Evolutionary conservation across 202 grass and related monocot genomes (phyloP), one percentile per base, ranked within the genome.

Genomic region (Setaria italica): DNA sequence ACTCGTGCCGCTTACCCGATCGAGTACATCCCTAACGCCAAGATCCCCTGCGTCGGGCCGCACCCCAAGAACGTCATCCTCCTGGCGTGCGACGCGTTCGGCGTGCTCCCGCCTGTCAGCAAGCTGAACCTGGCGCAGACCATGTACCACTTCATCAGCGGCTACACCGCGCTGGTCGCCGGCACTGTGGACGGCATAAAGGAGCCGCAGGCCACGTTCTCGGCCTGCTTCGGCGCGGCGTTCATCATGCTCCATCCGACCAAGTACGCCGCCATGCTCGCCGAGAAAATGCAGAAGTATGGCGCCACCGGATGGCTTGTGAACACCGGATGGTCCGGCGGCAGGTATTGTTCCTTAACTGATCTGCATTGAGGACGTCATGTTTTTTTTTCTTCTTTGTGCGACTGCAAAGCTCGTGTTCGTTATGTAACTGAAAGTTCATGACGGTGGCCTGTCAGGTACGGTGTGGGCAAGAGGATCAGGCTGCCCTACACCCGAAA

Each of bases 121-220:
- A 99, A 97, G 81, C 87, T 99, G n/a, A 97, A 86, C 84, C 89
- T 99, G 30, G 80, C 94, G 11, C 97, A 99, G 87, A 99, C 97
- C 71, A 99, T 99, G 97, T 99, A 99, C 85, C 97, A 99, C 63
- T 99, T 99, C 92, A 99, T 99, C 77, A 99, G 97, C 57, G 97
- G 97, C 80, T 99, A 99, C 89, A 99, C 97, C 58, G 97, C 97
- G 58, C 77, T 99, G 64, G 97, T 99, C 70, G 97, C 97, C 35
- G 97, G 97, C 50, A 99, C 97, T 8, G 97, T 94, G 37, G 97
- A 99, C 20, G 97, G 97, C 74, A 91, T 99, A 74, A 99, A 94
- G 87, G 97, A 99, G 77, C 97, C 97, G 13, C 92, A 94, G 80
- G 97, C 97, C 3, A 99, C 97, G 54, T 99, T 99, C 83, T 99